phyloP scores from a whole-genome alignment of 2,329 filamentous ascomycete species.

The Neopestalotiopsis sp. region DNA sequence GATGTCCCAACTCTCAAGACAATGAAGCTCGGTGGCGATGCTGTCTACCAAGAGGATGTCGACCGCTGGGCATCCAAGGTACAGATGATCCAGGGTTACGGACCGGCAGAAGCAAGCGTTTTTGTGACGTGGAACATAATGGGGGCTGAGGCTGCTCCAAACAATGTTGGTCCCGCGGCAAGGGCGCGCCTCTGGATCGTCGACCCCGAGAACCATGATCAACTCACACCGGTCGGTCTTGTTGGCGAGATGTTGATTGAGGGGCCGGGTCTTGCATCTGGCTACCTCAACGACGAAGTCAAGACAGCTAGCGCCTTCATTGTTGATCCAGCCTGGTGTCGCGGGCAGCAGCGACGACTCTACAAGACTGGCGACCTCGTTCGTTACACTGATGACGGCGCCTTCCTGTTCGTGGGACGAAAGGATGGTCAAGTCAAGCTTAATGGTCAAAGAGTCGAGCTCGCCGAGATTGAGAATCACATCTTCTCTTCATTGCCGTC shows the following conservation, averaged over 20 bases:
- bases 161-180: constrained; percentile 4
- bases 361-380: constrained; percentile 49
- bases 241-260: constrained; percentile 25
- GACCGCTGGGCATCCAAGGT: constrained; percentile 12
- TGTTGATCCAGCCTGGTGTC: constrained; percentile 20
- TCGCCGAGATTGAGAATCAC: constrained; percentile 20
- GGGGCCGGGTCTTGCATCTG: constrained; percentile 21
- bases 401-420: constrained; percentile 29
- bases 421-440: constrained; percentile 22
- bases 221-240: constrained; percentile 23
- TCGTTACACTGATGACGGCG: constrained; percentile 38
- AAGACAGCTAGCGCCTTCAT: constrained; percentile 24
- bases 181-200: constrained; percentile 21
- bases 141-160: constrained; percentile 5
- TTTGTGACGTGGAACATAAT: constrained; percentile 4
- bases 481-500: constrained; percentile 18
- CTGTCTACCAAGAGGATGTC: constrained; percentile 8
- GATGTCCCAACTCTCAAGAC: constrained; percentile 16
- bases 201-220: constrained; percentile 19
- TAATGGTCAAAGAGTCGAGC: constrained; percentile 20
- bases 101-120: constrained; percentile 12
- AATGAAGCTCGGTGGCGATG: constrained; percentile 19
- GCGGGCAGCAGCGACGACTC: constrained; percentile 27
- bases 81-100: constrained; percentile 9
- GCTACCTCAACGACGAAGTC: constrained; percentile 23